phyloP scores from a whole-genome alignment of 306 rosid genomes.

The Sechiopsis laciniata region DNA sequence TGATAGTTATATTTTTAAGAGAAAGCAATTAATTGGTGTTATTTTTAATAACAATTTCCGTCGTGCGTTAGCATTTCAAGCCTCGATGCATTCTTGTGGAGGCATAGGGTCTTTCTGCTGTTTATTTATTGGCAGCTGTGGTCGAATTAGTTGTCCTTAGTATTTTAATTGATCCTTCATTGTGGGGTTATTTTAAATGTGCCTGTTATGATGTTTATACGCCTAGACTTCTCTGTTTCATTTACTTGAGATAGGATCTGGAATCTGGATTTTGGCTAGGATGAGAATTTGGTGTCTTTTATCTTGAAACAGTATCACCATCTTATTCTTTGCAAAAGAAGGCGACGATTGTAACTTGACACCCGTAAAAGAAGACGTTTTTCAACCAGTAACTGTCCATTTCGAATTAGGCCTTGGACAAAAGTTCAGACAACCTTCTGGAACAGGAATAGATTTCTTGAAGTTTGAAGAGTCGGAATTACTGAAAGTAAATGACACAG shows the following conservation, averaged over 20 bases:
- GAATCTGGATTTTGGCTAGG: not conserved
- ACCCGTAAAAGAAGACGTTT: slow-evolving; percentile 50
- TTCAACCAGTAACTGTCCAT: slow-evolving; percentile 57
- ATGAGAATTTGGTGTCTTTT: slow-evolving; percentile 25
- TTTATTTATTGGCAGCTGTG: not conserved
- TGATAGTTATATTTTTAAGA: slow-evolving; percentile 4
- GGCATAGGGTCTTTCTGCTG: not conserved
- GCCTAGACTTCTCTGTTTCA: not conserved
- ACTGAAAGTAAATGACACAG: slow-evolving; percentile 45
- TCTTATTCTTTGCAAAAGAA: slow-evolving; percentile 90
- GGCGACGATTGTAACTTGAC: slow-evolving; percentile 64
- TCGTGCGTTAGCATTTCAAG: not conserved
- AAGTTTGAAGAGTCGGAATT: slow-evolving; percentile 64
- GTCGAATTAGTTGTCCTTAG: not conserved
- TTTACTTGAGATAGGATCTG: not conserved
- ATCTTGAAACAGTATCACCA: slow-evolving; percentile 59
- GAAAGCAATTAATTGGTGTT: not conserved
- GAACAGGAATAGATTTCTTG: slow-evolving; percentile 73
- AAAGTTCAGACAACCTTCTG: slow-evolving; percentile 72
- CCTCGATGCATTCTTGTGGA: not conserved
- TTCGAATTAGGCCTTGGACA: slow-evolving; percentile 91
- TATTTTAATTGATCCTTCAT: not conserved
- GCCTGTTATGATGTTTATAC: not conserved
- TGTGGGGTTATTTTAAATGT: not conserved
- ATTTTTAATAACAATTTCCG: not conserved